Base-by-base conservation (phyloP, 768 basidiomycete genomes). In the Epithele typhae region DNA sequence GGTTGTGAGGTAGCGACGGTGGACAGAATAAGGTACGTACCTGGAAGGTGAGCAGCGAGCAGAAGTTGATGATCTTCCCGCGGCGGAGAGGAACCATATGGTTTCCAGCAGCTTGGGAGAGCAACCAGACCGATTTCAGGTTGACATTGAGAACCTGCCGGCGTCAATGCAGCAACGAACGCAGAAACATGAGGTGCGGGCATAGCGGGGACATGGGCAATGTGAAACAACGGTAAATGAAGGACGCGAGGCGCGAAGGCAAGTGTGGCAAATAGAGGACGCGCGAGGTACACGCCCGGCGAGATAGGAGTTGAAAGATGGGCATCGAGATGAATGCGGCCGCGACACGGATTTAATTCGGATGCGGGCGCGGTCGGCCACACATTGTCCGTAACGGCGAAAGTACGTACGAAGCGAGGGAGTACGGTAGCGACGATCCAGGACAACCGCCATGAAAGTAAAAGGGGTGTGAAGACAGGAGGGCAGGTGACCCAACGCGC, bases 41-140 rank as follows among this genome's bases (percentile, higher is more conserved):
- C 56, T 63, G 62, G 51, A 69, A 74, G 24, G 68, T 73, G 43
- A 76, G 53, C 33, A 79, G 66, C 39, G 76, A 78, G 50, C 76
- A 79, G 54, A 84, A 73, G 62, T 84, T 84, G 63, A 86, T 82
- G 57, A 85, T 81, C 63, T 84, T 84, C 25, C 91, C 70, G 66
- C 88, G 64, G 64, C 71, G 72, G 57, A 69, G 79, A 44, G 74
- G 81, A 10, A 93, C 79, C 92, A 94, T 94, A 69, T 96, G 93
- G 52, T 76, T 72, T 11, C 90, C 92, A n/a, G 86, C 87, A 40
- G 89, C 86, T 66, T 87, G 87, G 14, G 81, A 82, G 52, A 94
- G 83, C 23, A 91, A 75, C 78, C 86, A 96, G 48, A 78, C 81
- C 7, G 90, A 80, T 65, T 90, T 92, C 62, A 96, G 79, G 72